Conservation (phyloP, 1,284 basidiomycete genomes). For the Malassezia slooffiae region DNA sequence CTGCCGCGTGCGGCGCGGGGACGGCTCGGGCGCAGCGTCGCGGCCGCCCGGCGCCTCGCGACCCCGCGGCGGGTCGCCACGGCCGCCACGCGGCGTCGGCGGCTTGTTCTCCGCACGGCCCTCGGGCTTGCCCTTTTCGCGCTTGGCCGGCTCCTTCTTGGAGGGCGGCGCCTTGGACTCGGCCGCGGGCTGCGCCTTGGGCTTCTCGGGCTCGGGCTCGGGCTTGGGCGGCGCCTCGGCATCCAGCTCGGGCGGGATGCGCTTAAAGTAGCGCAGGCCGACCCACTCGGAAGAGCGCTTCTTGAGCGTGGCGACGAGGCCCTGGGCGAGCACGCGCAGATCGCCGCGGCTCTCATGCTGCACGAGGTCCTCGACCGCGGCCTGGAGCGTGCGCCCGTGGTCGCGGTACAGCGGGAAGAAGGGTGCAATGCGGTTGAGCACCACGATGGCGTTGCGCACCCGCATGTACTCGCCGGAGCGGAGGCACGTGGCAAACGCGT, state of each 20-base stretch:
- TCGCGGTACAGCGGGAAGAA: conserved; percentile 31
- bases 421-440: conserved; percentile 34
- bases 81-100: neutral
- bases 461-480: conserved; percentile 40
- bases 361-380: conserved; percentile 21
- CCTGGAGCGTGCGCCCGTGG: conserved; percentile 29
- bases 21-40: no score
- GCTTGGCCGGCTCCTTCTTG: neutral
- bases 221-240: neutral
- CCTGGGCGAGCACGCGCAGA: conserved; percentile 41
- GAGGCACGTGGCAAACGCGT: conserved; percentile 31
- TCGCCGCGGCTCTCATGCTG: conserved; percentile 34
- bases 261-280: conserved; percentile 1
- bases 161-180: neutral
- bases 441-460: conserved; percentile 41
- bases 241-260: neutral
- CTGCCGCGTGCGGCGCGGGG: no score
- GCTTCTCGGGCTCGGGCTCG: conserved; percentile 1
- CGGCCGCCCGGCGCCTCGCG: neutral
- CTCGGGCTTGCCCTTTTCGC: neutral
- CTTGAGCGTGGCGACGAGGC: conserved; percentile 38
- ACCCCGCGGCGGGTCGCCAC: neutral
- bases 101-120: neutral
- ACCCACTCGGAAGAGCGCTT: conserved; percentile 31
- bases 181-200: conserved; percentile 1